Percentiles rank a stretch among this genome's conserved stretches.
Evolutionary conservation across 2,329 filamentous ascomycete species (phyloP).

Genomic region (Myriosclerotinia duriaeana): DNA sequence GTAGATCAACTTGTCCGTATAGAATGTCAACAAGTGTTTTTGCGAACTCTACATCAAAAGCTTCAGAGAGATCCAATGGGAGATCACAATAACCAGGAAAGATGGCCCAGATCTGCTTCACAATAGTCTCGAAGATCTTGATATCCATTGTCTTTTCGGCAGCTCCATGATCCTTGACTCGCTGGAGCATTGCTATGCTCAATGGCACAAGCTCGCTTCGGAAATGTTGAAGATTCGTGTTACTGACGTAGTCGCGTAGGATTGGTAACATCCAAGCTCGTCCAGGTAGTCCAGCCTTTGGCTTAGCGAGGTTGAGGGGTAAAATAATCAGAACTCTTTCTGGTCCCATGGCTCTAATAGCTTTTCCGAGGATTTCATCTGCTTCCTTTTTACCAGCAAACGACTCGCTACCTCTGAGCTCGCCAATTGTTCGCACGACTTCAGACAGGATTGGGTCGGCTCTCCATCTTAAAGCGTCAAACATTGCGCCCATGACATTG

Average conservation of each 20-base stretch:
- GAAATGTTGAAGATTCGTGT: constrained; percentile 85
- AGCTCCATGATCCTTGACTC: constrained; percentile 76
- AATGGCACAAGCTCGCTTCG: constrained; percentile 81
- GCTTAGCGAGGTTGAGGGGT: constrained; percentile 80
- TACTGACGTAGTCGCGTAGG: constrained; percentile 83
- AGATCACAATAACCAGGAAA: constrained; percentile 94
- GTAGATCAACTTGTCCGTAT: constrained; percentile 86
- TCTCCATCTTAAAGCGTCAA: constrained; percentile 82
- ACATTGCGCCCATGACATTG: constrained; percentile 81
- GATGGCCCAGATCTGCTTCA: constrained; percentile 92
- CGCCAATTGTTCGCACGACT: constrained; percentile 76
- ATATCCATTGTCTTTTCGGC: constrained; percentile 91
- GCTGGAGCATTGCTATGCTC: constrained; percentile 86
- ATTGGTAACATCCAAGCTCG: constrained; percentile 94
- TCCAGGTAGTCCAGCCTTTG: constrained; percentile 74
- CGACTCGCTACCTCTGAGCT: constrained; percentile 81
- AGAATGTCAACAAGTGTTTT: constrained; percentile 88
- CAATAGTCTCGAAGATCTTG: constrained; percentile 96
- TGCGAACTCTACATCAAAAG: constrained; percentile 86
- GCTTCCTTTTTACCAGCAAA: constrained; percentile 95
- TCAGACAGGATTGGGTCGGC: constrained; percentile 75
- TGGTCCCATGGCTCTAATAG: constrained; percentile 86
- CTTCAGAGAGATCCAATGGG: constrained; percentile 71
- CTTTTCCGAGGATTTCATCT: constrained; percentile 83
- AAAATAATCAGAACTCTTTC: constrained; percentile 78